These are phyloP conservation scores for Trichosporon sp. DNA, from an alignment of 1,284 basidiomycete genomes.

Conservation along the genomic window DNA sequence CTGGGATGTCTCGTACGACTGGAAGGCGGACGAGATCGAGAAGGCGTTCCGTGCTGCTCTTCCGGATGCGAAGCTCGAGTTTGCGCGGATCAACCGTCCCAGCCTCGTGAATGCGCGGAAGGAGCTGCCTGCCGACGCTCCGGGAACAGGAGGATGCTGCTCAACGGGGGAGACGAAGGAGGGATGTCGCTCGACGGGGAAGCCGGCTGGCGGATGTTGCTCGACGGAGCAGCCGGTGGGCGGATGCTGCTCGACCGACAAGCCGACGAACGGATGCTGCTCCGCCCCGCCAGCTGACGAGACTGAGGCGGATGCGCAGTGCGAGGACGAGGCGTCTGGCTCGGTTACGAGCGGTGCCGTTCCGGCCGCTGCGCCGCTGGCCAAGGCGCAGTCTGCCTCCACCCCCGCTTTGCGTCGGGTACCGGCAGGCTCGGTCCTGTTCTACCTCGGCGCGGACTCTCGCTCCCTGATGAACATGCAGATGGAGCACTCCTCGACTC, in stretches of 20 bases:
- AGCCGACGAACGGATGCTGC: background rate
- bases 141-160: background rate
- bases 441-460: slow-evolving; percentile 84
- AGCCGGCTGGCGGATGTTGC: background rate
- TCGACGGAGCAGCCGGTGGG: background rate
- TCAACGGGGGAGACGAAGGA: slow-evolving; percentile 10
- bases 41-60: slow-evolving; percentile 33
- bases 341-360: slow-evolving; percentile 14
- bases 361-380: slow-evolving; percentile 4
- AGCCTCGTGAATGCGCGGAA: slow-evolving; percentile 20
- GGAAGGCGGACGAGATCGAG: slow-evolving; percentile 54
- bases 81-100: slow-evolving; percentile 42
- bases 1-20: slow-evolving; percentile 81
- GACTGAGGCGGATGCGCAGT: background rate
- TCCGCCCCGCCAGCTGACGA: background rate
- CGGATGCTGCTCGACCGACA: background rate
- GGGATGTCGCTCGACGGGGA: background rate
- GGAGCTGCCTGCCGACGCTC: background rate
- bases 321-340: slow-evolving; percentile 14
- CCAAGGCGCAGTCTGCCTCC: slow-evolving; percentile 29
- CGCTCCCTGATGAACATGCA: slow-evolving; percentile 82
- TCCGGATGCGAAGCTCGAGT: slow-evolving; percentile 37
- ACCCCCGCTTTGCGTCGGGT: slow-evolving; percentile 47
- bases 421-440: slow-evolving; percentile 59
- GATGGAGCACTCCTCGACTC: slow-evolving; percentile 68